Conservation (phyloP, 257 asterid species). For the Solanum gracilifrons region DNA sequence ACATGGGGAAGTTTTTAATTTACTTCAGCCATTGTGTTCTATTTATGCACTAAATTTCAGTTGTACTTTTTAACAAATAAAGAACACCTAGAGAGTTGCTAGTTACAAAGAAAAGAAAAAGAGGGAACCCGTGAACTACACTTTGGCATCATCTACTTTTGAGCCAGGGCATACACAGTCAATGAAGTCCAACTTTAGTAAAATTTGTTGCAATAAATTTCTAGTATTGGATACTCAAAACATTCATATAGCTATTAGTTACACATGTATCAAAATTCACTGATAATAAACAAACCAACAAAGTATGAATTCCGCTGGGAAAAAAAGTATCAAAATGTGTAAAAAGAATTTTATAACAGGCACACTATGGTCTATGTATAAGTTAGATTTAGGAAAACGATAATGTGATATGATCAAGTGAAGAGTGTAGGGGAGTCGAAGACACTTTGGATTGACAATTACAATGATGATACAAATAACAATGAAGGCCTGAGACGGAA, state of each 20-base stretch:
- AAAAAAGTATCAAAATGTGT: neutral
- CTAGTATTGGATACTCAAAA: neutral
- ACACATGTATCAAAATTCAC: neutral
- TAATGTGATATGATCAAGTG: neutral
- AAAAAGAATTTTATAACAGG: neutral
- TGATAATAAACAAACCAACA: too few species aligned
- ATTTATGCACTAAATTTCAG: too few species aligned
- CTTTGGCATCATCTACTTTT: neutral
- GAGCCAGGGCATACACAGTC: neutral
- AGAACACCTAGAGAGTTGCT: too few species aligned
- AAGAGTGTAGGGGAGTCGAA: neutral
- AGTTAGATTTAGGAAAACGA: neutral
- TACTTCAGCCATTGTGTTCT: too few species aligned
- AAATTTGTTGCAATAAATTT: neutral
- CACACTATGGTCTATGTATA: neutral
- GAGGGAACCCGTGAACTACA: neutral
- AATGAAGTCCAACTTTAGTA: neutral
- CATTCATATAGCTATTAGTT: neutral
- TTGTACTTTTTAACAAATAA: too few species aligned
- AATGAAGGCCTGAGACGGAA: too few species aligned
- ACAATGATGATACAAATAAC: neutral
- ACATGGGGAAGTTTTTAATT: too few species aligned
- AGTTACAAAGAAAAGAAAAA: neutral
- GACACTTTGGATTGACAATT: neutral
- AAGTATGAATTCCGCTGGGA: too few species aligned